These are phyloP conservation scores for Cavenderia fasciculata DNA, from an alignment of 78 protist species.

Conservation along the genomic window DNA sequence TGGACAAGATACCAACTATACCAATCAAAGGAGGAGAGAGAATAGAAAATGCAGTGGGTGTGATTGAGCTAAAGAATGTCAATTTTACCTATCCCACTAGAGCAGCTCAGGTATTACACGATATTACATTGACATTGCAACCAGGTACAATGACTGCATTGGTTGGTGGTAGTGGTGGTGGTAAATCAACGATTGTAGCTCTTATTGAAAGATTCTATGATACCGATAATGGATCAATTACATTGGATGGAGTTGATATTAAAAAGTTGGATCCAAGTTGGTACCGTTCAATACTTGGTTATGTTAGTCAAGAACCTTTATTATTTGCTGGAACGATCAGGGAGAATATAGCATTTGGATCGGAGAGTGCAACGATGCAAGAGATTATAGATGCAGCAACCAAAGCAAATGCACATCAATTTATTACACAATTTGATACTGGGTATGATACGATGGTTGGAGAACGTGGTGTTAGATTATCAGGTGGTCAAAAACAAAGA, in stretches of 20 bases:
- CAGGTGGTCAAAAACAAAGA: constrained; percentile 92
- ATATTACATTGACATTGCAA: constrained; percentile 24
- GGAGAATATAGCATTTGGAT: constrained; percentile 91
- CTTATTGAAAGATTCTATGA: constrained; percentile 89
- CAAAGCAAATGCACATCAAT: constrained; percentile 93
- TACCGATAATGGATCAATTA: constrained; percentile 81
- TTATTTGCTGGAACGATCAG: constrained; percentile 89
- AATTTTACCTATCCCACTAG: constrained; percentile 87
- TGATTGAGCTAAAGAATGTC: constrained; percentile 83
- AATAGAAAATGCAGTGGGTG: constrained; percentile 53
- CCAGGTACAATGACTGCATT: constrained; percentile 89
- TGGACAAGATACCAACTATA: constrained; percentile 84
- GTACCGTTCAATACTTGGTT: constrained; percentile 72
- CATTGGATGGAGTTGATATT: constrained; percentile 85
- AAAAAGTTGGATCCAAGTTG: constrained; percentile 59
- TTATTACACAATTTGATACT: constrained; percentile 81
- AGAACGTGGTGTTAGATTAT: constrained; percentile 87
- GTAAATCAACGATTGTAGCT: constrained; percentile 86
- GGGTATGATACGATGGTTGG: constrained; percentile 88
- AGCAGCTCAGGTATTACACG: constrained; percentile 2
- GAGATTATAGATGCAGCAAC: constrained; percentile 82
- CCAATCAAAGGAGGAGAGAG: constrained; percentile 32
- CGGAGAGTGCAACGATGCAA: constrained; percentile 42
- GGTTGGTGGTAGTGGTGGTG: constrained; percentile 94
- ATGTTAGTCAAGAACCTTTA: constrained; percentile 90